phyloP scores from a whole-genome alignment of 495 filamentous ascomycete species.

The Aspergillus saccharolyticus region DNA sequence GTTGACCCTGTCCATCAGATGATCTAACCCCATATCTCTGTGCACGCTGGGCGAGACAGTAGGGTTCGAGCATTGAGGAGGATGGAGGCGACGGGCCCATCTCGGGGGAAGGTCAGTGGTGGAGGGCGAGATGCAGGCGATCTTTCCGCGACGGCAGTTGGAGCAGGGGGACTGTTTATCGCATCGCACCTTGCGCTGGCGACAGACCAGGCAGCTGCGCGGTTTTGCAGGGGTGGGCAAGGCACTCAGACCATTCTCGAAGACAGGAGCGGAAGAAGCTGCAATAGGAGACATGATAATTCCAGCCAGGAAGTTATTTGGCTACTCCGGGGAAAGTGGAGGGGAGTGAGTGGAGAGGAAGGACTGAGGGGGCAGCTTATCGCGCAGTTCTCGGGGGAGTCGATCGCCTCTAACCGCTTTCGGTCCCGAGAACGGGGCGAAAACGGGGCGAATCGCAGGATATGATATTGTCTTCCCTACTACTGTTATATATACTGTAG shows the following conservation, averaged over 20 bases:
- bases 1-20: background rate
- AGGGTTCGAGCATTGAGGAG: background rate
- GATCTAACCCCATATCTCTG: background rate
- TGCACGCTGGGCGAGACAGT: too few relatives aligned
- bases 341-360: too few relatives aligned
- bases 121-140: conserved; percentile 50
- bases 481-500: too few relatives aligned
- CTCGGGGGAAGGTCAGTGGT: conserved; percentile 34
- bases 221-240: conserved; percentile 20
- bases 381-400: background rate
- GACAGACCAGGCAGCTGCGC: conserved; percentile 54
- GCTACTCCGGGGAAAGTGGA: too few relatives aligned
- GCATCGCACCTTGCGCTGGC: conserved; percentile 61
- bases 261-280: background rate
- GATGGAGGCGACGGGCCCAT: background rate
- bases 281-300: background rate
- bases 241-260: background rate
- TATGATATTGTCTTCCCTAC: too few relatives aligned
- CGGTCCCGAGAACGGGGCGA: background rate
- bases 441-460: background rate
- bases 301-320: too few relatives aligned
- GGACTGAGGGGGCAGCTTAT: background rate
- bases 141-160: conserved; percentile 58
- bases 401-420: background rate
- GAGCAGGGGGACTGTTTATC: conserved; percentile 64